Evolutionary conservation across 139 green algal genomes (phyloP).

Genomic region (Picochlorum sp.): DNA sequence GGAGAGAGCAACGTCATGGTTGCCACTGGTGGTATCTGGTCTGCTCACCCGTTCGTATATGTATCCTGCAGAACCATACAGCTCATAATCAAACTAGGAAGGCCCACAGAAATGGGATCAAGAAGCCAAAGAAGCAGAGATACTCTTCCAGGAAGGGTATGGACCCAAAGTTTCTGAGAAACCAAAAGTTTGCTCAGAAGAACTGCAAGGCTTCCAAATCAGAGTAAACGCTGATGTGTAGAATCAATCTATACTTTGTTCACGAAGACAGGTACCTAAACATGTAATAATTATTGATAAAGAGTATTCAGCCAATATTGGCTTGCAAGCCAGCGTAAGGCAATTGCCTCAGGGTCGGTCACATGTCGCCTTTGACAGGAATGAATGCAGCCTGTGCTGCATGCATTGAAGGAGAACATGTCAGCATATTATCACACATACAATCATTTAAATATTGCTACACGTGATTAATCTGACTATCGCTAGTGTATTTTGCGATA

Average conservation of each 20-base stretch:
- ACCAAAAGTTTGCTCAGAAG: slow-evolving; percentile 80
- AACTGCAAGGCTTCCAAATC: slow-evolving; percentile 11
- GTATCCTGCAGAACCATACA: slow-evolving; percentile 72
- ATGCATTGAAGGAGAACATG: no score
- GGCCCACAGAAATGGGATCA: slow-evolving; percentile 88
- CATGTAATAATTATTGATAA: not conserved
- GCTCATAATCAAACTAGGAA: slow-evolving; percentile 91
- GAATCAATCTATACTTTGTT: not conserved
- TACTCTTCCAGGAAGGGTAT: slow-evolving; percentile 66
- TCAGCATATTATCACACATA: no score
- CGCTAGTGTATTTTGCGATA: no score
- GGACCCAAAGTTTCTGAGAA: slow-evolving; percentile 91
- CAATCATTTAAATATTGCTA: no score
- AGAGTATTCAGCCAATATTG: no score
- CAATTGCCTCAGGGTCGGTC: no score
- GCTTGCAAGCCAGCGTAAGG: no score
- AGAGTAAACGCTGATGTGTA: not conserved
- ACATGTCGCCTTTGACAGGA: no score
- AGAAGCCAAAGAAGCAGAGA: slow-evolving; percentile 77
- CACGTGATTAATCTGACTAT: no score
- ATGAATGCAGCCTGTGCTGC: no score
- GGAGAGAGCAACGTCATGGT: no score
- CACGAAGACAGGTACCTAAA: not conserved
- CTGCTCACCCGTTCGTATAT: not conserved
- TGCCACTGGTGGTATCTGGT: no score